A percentile compares a stretch with the other conserved stretches of the same genome.
Evolutionary conservation across 129 eudicot species (phyloP).

Genomic region (Centaurea solstitialis): DNA sequence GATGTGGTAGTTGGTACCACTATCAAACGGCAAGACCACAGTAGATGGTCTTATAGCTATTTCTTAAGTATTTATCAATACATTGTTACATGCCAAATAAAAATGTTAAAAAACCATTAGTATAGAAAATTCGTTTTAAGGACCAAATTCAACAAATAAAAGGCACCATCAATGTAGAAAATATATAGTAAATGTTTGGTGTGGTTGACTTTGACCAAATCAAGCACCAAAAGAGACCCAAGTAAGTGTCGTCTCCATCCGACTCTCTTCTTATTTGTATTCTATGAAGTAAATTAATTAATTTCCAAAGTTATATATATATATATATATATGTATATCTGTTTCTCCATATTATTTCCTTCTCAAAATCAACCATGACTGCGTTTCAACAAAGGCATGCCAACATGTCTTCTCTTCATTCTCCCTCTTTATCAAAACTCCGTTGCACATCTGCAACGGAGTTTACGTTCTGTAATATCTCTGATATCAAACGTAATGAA

Average conservation of each 20-base stretch:
- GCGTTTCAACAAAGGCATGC: neutral
- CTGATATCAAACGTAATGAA: neutral
- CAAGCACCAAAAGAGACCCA: neutral
- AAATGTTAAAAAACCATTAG: no score
- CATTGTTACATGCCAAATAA: no score
- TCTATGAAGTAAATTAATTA: neutral
- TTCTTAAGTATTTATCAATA: no score
- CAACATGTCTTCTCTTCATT: constrained; percentile 20
- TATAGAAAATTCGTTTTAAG: no score
- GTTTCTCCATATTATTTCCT: neutral
- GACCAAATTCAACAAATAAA: no score
- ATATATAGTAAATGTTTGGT: neutral
- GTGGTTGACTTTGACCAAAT: neutral
- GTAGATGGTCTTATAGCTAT: no score
- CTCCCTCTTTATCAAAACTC: constrained; percentile 12
- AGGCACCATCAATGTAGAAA: no score
- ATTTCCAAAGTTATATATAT: neutral
- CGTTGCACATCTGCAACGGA: constrained; percentile 18
- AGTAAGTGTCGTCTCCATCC: neutral
- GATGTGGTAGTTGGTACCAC: no score
- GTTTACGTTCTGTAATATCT: constrained; percentile 18
- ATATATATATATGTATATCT: neutral
- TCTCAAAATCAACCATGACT: neutral
- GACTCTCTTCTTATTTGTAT: neutral
- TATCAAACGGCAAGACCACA: no score